Percentiles rank a stretch among this genome's conserved stretches.
Conservation (phyloP, 768 basidiomycete species). For the Rhizopogon vinicolor region DNA sequence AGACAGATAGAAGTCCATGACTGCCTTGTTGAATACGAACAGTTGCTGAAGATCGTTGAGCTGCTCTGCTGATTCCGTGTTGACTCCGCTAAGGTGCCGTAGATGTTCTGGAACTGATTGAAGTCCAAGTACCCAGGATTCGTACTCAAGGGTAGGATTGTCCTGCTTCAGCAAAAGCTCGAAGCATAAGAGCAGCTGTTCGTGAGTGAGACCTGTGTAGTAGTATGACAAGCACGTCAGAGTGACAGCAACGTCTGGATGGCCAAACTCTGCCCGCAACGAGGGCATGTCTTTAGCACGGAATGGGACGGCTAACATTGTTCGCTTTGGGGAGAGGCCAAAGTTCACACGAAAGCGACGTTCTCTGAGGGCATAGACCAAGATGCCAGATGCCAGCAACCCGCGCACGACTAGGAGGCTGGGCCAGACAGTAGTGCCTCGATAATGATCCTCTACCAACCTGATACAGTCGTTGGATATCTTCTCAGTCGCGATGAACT, state of each 20-base stretch:
- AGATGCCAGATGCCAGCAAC: slow-evolving; percentile 26
- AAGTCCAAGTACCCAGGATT: slow-evolving; percentile 21
- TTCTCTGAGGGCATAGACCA: slow-evolving; percentile 26
- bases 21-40: slow-evolving; percentile 23
- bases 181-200: slow-evolving; percentile 15
- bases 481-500: slow-evolving; percentile 18
- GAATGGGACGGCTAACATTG: slow-evolving; percentile 33
- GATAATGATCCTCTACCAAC: slow-evolving; percentile 6
- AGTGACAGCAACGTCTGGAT: slow-evolving; percentile 30
- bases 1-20: slow-evolving; percentile 33
- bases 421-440: slow-evolving; percentile 9
- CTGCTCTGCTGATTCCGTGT: slow-evolving; percentile 25
- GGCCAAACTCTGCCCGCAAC: slow-evolving; percentile 31
- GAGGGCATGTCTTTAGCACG: slow-evolving; percentile 34
- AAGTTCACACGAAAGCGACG: slow-evolving; percentile 30
- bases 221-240: slow-evolving; percentile 36
- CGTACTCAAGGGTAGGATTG: slow-evolving; percentile 15
- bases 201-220: slow-evolving; percentile 25
- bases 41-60: slow-evolving; percentile 21
- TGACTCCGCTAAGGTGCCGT: slow-evolving; percentile 14
- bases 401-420: slow-evolving; percentile 31
- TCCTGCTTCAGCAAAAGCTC: slow-evolving; percentile 13
- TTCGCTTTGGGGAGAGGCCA: slow-evolving; percentile 28
- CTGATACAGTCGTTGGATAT: background rate
- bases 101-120: slow-evolving; percentile 16